These are phyloP conservation scores for Apiospora saccharicola DNA, from an alignment of 2,329 filamentous ascomycete genomes.

Conservation along the genomic window DNA sequence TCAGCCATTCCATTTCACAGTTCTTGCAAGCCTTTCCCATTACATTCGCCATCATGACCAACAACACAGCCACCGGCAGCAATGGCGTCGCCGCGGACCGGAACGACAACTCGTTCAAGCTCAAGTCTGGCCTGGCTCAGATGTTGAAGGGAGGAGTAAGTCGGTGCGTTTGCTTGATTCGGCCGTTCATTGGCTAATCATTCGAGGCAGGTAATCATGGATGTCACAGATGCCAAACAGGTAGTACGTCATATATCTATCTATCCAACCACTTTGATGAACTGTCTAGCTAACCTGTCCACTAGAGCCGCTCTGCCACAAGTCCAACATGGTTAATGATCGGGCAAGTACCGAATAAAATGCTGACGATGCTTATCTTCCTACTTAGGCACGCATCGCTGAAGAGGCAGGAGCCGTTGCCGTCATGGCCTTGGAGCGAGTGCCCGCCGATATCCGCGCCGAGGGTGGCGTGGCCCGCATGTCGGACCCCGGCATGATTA, in stretches of 20 bases:
- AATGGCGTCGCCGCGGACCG: slow-evolving; percentile 31
- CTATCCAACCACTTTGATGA: neutral
- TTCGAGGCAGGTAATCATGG: slow-evolving; percentile 78
- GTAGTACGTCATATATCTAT: neutral
- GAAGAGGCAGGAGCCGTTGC: slow-evolving; percentile 95
- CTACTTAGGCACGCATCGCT: slow-evolving; percentile 90
- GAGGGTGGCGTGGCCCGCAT: slow-evolving; percentile 96
- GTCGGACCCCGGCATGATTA: slow-evolving; percentile 94
- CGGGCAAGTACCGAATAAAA: neutral
- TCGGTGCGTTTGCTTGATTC: neutral
- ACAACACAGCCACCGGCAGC: slow-evolving; percentile 31
- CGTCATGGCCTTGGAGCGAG: slow-evolving; percentile 98
- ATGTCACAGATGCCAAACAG: slow-evolving; percentile 81
- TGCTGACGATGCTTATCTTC: slow-evolving; percentile 48
- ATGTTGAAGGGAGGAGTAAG: slow-evolving; percentile 93
- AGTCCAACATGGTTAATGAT: neutral
- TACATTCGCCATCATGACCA: slow-evolving; percentile 24
- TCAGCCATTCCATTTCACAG: neutral
- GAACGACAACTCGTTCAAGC: slow-evolving; percentile 70
- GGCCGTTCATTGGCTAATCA: neutral
- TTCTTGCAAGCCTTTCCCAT: neutral
- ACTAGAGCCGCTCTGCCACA: neutral
- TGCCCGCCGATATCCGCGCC: slow-evolving; percentile 92
- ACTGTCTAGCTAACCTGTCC: neutral
- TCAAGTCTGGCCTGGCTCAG: slow-evolving; percentile 94